These are phyloP conservation scores for Echinochloa phyllopogon DNA, from an alignment of 176 grass and related monocot genomes.

Conservation along the genomic window DNA sequence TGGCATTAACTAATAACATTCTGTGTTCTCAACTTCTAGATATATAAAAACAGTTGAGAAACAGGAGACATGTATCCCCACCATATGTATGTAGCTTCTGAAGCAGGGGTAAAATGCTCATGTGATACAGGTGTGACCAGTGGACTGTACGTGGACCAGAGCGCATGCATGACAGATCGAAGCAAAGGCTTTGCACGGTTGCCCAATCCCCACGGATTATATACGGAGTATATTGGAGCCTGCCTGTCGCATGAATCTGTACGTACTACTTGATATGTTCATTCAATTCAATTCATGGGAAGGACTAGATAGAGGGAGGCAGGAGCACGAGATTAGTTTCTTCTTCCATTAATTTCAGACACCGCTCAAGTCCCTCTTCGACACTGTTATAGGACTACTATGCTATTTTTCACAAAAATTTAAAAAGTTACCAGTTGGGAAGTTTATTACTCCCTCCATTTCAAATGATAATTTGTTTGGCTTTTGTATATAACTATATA, in stretches of 20 bases:
- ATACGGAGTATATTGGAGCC: not conserved
- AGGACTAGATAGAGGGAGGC: not conserved
- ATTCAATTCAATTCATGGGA: slow-evolving; percentile 23
- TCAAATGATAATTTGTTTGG: too few relatives aligned
- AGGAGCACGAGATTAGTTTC: slow-evolving; percentile 10
- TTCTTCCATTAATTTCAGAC: not conserved
- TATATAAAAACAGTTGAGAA: not conserved
- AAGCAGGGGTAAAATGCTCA: not conserved
- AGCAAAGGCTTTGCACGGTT: slow-evolving; percentile 4
- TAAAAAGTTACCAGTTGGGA: too few relatives aligned
- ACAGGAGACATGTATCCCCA: not conserved
- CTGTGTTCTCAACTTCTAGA: not conserved
- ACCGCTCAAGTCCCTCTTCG: not conserved
- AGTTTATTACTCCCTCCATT: too few relatives aligned
- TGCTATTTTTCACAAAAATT: too few relatives aligned
- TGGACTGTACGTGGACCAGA: too few relatives aligned
- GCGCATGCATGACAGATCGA: not conserved
- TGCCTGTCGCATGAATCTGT: slow-evolving; percentile 15
- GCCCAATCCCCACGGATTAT: not conserved
- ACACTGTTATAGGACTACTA: not conserved
- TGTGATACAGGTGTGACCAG: not conserved
- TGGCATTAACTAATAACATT: not conserved
- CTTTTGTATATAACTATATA: too few relatives aligned
- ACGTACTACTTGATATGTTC: not conserved
- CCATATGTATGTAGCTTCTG: not conserved